phyloP scores from a whole-genome alignment of 2,329 filamentous ascomycete species.

The Verticillium nubilum region DNA sequence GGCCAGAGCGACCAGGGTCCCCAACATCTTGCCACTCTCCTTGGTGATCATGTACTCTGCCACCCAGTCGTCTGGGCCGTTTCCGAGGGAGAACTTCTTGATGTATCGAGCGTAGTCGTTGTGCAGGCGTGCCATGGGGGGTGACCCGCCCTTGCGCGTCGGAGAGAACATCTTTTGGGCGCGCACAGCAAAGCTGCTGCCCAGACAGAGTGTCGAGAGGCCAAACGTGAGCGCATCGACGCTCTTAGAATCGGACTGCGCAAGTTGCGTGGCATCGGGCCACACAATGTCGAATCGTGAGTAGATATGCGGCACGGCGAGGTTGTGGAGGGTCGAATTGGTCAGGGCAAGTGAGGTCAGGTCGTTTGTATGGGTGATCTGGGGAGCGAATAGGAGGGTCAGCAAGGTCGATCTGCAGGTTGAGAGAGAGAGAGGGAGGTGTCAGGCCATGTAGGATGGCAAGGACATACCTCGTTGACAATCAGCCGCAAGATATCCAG shows the following conservation, averaged over 20 bases:
- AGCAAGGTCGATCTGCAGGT: not conserved
- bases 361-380: conserved; percentile 79
- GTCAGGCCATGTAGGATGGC: not conserved
- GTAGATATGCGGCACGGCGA: conserved; percentile 76
- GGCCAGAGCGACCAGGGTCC: conserved; percentile 71
- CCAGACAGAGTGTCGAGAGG: conserved; percentile 72
- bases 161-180: conserved; percentile 26
- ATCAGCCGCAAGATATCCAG: conserved; percentile 75
- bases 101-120: conserved; percentile 77
- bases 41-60: conserved; percentile 77
- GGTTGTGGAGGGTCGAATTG: conserved; percentile 69
- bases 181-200: conserved; percentile 39
- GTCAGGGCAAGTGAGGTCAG: conserved; percentile 72
- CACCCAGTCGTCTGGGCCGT: conserved; percentile 73
- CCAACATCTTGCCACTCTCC: conserved; percentile 84
- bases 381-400: conserved; percentile 7
- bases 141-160: not conserved
- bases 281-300: conserved; percentile 84
- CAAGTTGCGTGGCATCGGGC: conserved; percentile 61
- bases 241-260: conserved; percentile 60
- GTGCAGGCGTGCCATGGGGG: conserved; percentile 7
- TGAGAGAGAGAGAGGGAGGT: no score
- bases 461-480: conserved; percentile 61
- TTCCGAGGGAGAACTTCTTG: conserved; percentile 78
- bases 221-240: conserved; percentile 83